These are phyloP conservation scores for Trametes sanguinea DNA, from an alignment of 768 basidiomycete species.

Conservation along the genomic window DNA sequence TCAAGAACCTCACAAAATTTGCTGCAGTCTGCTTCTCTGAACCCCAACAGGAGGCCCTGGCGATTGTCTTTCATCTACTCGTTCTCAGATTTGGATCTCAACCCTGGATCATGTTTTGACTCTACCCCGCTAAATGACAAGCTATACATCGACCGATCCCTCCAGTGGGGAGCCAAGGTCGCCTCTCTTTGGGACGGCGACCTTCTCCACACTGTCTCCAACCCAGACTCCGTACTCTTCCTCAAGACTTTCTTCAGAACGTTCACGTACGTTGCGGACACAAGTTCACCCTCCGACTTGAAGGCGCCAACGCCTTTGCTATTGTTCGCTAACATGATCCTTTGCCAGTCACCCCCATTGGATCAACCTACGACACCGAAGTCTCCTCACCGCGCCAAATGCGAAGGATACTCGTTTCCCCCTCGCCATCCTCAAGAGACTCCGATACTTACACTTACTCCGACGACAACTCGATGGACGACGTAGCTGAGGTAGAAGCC, in stretches of 20 bases:
- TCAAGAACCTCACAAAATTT: neutral
- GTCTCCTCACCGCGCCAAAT: slow-evolving; percentile 49
- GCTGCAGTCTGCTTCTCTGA: neutral
- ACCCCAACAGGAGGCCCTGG: too few species aligned
- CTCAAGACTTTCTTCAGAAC: slow-evolving; percentile 57
- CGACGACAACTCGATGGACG: slow-evolving; percentile 52
- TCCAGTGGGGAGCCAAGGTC: slow-evolving; percentile 49
- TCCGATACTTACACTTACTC: slow-evolving; percentile 61
- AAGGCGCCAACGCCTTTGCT: neutral
- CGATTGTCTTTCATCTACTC: too few species aligned
- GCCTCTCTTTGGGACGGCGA: slow-evolving; percentile 61
- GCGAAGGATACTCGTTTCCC: slow-evolving; percentile 59
- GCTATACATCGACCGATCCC: slow-evolving; percentile 35
- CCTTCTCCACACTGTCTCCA: slow-evolving; percentile 52
- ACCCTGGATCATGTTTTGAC: slow-evolving; percentile 13
- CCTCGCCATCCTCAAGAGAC: slow-evolving; percentile 46
- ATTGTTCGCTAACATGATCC: neutral
- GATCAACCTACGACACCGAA: slow-evolving; percentile 49
- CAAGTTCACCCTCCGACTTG: neutral
- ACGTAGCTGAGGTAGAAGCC: slow-evolving; percentile 62
- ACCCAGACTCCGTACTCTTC: slow-evolving; percentile 59
- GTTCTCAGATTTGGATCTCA: neutral
- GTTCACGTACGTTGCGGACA: slow-evolving; percentile 47
- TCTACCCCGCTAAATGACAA: slow-evolving; percentile 36
- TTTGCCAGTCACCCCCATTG: slow-evolving; percentile 44